Conservation (phyloP, 2,329 filamentous ascomycete genomes). For the Phoma sp. region DNA sequence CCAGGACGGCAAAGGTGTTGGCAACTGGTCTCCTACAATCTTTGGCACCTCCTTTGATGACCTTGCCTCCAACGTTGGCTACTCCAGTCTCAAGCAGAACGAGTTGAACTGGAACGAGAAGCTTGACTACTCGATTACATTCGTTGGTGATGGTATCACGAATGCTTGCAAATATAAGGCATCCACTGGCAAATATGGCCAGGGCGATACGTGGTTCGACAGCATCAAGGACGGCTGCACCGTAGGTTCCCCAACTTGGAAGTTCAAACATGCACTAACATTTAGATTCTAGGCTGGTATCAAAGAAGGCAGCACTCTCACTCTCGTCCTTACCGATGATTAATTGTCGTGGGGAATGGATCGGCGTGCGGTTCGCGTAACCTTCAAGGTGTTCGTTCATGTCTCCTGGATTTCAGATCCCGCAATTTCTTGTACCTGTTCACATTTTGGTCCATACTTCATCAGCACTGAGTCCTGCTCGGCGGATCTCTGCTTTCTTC, state of each 20-base stretch:
- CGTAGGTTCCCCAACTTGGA: slow-evolving; percentile 60
- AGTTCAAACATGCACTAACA: background rate
- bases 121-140: slow-evolving; percentile 80
- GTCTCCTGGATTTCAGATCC: slow-evolving; percentile 10
- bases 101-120: slow-evolving; percentile 69
- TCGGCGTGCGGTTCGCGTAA: background rate
- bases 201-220: slow-evolving; percentile 50
- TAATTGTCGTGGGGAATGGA: slow-evolving; percentile 8
- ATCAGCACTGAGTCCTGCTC: slow-evolving; percentile 16
- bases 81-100: slow-evolving; percentile 86
- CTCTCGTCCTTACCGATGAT: slow-evolving; percentile 37
- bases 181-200: slow-evolving; percentile 67
- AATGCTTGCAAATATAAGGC: slow-evolving; percentile 67
- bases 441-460: slow-evolving; percentile 32
- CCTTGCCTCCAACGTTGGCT: slow-evolving; percentile 62
- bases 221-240: slow-evolving; percentile 72
- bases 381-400: slow-evolving; percentile 1
- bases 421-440: slow-evolving; percentile 5
- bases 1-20: slow-evolving; percentile 61
- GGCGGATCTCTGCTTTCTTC: slow-evolving; percentile 30
- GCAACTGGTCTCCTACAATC: slow-evolving; percentile 90
- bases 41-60: slow-evolving; percentile 75
- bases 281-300: slow-evolving; percentile 27
- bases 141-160: slow-evolving; percentile 68
- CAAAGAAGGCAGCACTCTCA: slow-evolving; percentile 31